Evolutionary conservation across 495 filamentous ascomycete genomes (phyloP).

Genomic region (Xylaria telfairii): DNA sequence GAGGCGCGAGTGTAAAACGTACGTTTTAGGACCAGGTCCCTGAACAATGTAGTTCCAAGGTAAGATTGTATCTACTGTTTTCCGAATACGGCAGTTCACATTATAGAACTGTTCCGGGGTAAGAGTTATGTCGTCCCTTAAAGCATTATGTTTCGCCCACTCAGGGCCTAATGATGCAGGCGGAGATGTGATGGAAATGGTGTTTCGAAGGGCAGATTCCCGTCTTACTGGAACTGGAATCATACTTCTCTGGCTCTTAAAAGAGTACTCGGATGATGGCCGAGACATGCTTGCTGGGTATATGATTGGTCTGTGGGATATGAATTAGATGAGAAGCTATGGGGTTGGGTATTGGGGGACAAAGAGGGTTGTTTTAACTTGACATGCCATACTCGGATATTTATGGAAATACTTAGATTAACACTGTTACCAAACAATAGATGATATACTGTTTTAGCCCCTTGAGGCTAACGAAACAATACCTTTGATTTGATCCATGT

Average conservation of each 20-base stretch:
- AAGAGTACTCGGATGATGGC: not conserved
- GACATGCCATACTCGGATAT: not conserved
- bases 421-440: not conserved
- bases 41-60: constrained; percentile 10
- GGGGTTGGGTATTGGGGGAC: not conserved
- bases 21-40: constrained; percentile 27
- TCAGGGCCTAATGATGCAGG: not conserved
- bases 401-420: not conserved
- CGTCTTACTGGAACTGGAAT: not conserved
- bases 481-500: not conserved
- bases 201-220: not conserved
- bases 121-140: constrained; percentile 11
- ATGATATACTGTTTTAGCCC: not conserved
- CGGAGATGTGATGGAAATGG: not conserved
- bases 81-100: constrained; percentile 30
- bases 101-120: constrained; percentile 22
- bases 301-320: not conserved
- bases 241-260: not conserved
- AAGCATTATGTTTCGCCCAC: constrained; percentile 24
- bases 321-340: not conserved
- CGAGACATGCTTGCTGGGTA: not conserved
- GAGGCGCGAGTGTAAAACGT: constrained; percentile 23
- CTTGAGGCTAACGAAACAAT: not conserved
- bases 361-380: not conserved
- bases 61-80: constrained; percentile 24